Conservation (phyloP, 495 filamentous ascomycete genomes). For the Amniculicola lignicola region DNA sequence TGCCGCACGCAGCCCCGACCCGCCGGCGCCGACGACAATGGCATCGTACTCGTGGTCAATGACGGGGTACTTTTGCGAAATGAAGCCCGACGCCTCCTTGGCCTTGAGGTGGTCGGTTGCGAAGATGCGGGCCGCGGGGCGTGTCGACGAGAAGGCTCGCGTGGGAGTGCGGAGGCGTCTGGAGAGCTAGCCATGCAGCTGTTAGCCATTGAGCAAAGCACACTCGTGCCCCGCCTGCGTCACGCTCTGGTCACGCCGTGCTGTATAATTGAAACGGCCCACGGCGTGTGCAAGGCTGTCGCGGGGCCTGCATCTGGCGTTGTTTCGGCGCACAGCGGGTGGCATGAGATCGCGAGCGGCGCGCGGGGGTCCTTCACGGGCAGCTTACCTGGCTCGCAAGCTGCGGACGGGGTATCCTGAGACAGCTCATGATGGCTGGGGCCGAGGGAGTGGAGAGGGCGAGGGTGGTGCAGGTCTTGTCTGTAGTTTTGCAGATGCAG, state of each 20-base stretch:
- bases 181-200: conserved; percentile 18
- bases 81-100: conserved; percentile 80
- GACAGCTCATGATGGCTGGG: conserved; percentile 33
- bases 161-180: conserved; percentile 28
- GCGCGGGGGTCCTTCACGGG: not conserved
- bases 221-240: too few relatives aligned
- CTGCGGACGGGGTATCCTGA: conserved; percentile 33
- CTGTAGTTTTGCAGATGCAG: not conserved
- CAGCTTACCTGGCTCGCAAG: conserved; percentile 33
- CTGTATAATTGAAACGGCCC: too few relatives aligned
- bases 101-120: conserved; percentile 79
- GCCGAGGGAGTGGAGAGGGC: conserved; percentile 19
- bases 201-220: conserved; percentile 31
- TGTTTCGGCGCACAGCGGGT: conserved; percentile 23
- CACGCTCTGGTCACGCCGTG: too few relatives aligned
- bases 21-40: conserved; percentile 90
- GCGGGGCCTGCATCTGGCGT: conserved; percentile 20
- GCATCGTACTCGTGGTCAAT: conserved; percentile 73
- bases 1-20: conserved; percentile 88
- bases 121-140: conserved; percentile 76
- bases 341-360: conserved; percentile 1
- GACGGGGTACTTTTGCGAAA: conserved; percentile 84
- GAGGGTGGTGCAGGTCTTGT: conserved; percentile 15
- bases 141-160: conserved; percentile 72
- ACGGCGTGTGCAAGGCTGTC: conserved; percentile 1